Conservation (phyloP, 345 rosid species). For the Eucalyptus sp. region DNA sequence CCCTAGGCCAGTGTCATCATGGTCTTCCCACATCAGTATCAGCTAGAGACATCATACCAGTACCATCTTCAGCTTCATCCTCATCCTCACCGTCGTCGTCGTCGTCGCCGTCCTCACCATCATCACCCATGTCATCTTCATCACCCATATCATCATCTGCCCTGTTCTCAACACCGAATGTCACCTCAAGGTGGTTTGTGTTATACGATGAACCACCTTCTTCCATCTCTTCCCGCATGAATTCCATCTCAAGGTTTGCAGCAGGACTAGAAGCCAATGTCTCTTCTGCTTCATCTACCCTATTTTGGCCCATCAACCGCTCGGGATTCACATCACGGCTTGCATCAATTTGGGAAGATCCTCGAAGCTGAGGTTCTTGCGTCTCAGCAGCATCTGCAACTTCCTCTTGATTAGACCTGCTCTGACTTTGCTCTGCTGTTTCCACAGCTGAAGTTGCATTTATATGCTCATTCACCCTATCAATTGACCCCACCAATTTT, state of each 20-base stretch:
- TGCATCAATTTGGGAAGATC: slow-evolving; percentile 34
- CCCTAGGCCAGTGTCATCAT: slow-evolving; percentile 85
- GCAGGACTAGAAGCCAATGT: slow-evolving; percentile 37
- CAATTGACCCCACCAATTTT: slow-evolving; percentile 33
- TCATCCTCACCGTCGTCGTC: slow-evolving; percentile 91
- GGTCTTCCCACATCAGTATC: slow-evolving; percentile 97
- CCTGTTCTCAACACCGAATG: slow-evolving; percentile 70
- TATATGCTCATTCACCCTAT: slow-evolving; percentile 33
- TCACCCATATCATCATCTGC: slow-evolving; percentile 79
- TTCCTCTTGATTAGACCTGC: slow-evolving; percentile 25
- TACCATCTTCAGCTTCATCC: slow-evolving; percentile 95
- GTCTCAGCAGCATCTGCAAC: slow-evolving; percentile 28
- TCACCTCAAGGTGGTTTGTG: slow-evolving; percentile 71
- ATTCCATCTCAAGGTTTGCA: slow-evolving; percentile 65
- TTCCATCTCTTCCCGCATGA: slow-evolving; percentile 75
- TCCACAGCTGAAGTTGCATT: slow-evolving; percentile 27
- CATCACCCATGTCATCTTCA: slow-evolving; percentile 96
- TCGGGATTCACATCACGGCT: slow-evolving; percentile 30
- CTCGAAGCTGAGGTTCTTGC: slow-evolving; percentile 36
- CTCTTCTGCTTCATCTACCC: slow-evolving; percentile 65
- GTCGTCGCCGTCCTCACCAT: slow-evolving; percentile 80
- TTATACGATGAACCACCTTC: slow-evolving; percentile 47
- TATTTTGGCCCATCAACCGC: slow-evolving; percentile 44
- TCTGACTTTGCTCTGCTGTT: slow-evolving; percentile 33
- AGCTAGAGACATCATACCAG: slow-evolving; percentile 85